Conservation (phyloP, 2,329 filamentous ascomycete species). For the Alternaria burnsii region DNA sequence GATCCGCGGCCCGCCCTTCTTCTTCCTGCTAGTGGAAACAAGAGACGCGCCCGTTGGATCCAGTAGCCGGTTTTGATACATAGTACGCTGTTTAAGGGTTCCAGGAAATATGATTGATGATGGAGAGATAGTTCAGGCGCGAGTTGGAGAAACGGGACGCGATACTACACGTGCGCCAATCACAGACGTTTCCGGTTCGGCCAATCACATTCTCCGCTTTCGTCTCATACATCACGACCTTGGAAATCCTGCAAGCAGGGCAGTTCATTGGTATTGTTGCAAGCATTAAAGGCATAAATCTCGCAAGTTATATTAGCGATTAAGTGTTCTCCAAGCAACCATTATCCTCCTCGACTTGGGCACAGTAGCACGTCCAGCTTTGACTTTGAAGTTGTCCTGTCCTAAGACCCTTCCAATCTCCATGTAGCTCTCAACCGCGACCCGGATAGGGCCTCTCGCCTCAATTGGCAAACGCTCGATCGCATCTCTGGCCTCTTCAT, state of each 20-base stretch:
- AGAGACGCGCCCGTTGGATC: slow-evolving; percentile 24
- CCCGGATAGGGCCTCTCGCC: slow-evolving; percentile 69
- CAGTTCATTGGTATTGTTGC: neutral
- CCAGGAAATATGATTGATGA: slow-evolving; percentile 1
- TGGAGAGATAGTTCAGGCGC: neutral
- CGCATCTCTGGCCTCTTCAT: slow-evolving; percentile 61
- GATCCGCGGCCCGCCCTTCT: slow-evolving; percentile 65
- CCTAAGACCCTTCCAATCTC: slow-evolving; percentile 73
- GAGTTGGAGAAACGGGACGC: neutral
- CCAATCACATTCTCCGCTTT: neutral
- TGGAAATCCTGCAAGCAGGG: too few relatives aligned
- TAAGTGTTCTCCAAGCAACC: slow-evolving; percentile 68
- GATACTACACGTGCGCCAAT: slow-evolving; percentile 1
- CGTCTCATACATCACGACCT: too few relatives aligned
- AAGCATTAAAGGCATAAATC: neutral
- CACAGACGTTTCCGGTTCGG: neutral
- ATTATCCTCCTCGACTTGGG: slow-evolving; percentile 59
- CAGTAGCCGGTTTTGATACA: slow-evolving; percentile 25
- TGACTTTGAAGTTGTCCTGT: slow-evolving; percentile 56
- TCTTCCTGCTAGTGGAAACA: slow-evolving; percentile 46
- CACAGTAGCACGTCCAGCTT: slow-evolving; percentile 58
- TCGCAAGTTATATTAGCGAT: slow-evolving; percentile 16
- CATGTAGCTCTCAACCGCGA: slow-evolving; percentile 79
- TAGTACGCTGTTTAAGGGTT: neutral
- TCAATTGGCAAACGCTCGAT: slow-evolving; percentile 70